These are phyloP conservation scores for Agaricus subrufescens DNA, from an alignment of 768 basidiomycete genomes.

Conservation along the genomic window DNA sequence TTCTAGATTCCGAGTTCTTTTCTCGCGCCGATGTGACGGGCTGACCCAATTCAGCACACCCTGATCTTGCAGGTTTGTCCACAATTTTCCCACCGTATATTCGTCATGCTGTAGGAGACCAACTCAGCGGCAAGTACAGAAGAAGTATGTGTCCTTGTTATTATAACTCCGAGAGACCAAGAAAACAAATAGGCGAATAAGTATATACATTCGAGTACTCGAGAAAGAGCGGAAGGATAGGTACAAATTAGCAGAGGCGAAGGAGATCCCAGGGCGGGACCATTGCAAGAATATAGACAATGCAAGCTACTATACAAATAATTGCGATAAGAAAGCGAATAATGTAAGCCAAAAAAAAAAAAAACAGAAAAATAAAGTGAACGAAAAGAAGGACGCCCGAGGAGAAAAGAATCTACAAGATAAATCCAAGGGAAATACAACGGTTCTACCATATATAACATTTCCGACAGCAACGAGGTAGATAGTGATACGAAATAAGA, in stretches of 20 bases:
- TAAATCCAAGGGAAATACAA: conserved; percentile 2
- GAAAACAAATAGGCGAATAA: conserved; percentile 8
- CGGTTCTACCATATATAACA: conserved; percentile 6
- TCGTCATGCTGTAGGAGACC: too few relatives aligned
- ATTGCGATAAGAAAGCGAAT: conserved; percentile 10
- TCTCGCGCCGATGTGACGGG: neutral
- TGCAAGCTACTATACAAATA: conserved; percentile 8
- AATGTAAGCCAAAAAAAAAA: neutral
- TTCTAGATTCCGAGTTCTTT: neutral
- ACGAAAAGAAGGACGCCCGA: neutral
- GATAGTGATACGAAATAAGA: neutral
- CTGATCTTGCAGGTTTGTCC: too few relatives aligned
- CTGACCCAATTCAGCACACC: neutral
- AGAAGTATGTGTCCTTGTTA: neutral
- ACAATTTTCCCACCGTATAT: too few relatives aligned
- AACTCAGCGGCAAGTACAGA: neutral
- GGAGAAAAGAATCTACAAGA: conserved; percentile 7
- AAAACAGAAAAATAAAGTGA: neutral
- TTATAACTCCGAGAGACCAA: conserved; percentile 5
- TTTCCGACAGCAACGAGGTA: conserved; percentile 5
- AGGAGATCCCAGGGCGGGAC: neutral
- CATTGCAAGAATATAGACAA: conserved; percentile 1
- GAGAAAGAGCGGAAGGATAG: neutral
- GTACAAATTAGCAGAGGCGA: neutral
- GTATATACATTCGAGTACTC: conserved; percentile 7